Evolutionary conservation across 2,329 filamentous ascomycete species (phyloP), one percentile per base, ranked within the genome.

Genomic region (Tolypocladium cylindrosporum): DNA sequence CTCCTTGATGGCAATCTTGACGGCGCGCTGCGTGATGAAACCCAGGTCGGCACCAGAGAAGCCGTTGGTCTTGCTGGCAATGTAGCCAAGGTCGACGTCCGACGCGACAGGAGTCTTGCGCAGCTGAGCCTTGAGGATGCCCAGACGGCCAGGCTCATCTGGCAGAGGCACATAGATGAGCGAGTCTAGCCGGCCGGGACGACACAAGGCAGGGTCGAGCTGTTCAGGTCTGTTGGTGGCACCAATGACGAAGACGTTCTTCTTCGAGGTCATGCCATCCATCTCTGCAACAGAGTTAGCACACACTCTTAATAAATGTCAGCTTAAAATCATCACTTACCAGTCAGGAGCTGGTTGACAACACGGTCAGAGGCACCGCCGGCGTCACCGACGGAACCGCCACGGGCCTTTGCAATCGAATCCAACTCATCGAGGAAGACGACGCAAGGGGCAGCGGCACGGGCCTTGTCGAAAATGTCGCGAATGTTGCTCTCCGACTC

Each of bases 211-310:
- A 72, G 94, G 94, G 75, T 99, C 94, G 60, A 99, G 89, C 80
- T 97, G 94, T 80, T 99, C 94, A 50, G 94, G 94, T 80, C 94
- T 85, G 82, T 99, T 99, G 76, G 94, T 99, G 52, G 94, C 94
- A 74, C 94, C 94, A 68, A 99, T 99, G 64, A 99, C 94, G 77
- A 99, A 99, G 64, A 99, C 94, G 74, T 99, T 99, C 89, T 99
- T 99, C 90, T 99, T 99, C 43, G 93, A 97, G 52, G 93, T 97
- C 93, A 97, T 97, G 69, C 93, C 93, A 67, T 97, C 93, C 93
- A 97, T 97, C 85, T 97, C 91, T 89, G 62, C 19, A 24, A 27
- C 37, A 53, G 11, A 51, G 67, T 84, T 75, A 85, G 79, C 37
- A n/a, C 36, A 36, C 21, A 14, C 21, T 2, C 19, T n/a, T n/a